Evolutionary conservation across 345 rosid genomes (phyloP).

Genomic region (Citrus hindsii): DNA sequence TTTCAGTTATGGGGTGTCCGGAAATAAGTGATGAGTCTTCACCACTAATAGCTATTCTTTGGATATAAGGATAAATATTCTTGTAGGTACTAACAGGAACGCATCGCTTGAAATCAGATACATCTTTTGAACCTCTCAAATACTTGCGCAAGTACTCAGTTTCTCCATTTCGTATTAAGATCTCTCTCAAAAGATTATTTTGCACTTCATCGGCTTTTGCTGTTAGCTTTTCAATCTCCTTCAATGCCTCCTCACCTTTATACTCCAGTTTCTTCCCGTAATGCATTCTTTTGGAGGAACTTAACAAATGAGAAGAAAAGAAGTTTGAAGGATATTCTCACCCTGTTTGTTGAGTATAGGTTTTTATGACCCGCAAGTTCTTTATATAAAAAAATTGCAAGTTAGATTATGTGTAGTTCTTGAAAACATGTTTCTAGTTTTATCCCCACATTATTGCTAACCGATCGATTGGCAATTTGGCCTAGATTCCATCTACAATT

Average conservation of each 20-base stretch:
- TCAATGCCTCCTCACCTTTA: slow-evolving; percentile 51
- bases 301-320: neutral
- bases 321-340: too few relatives aligned
- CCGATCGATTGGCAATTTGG: slow-evolving; percentile 12
- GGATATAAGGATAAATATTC: slow-evolving; percentile 52
- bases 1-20: slow-evolving; percentile 51
- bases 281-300: slow-evolving; percentile 31
- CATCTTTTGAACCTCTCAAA: slow-evolving; percentile 38
- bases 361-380: too few relatives aligned
- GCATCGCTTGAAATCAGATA: slow-evolving; percentile 34
- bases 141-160: slow-evolving; percentile 54
- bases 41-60: slow-evolving; percentile 50
- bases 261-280: slow-evolving; percentile 49
- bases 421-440: neutral
- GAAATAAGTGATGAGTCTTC: slow-evolving; percentile 55
- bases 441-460: slow-evolving; percentile 14
- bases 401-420: neutral
- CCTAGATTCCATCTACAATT: slow-evolving; percentile 22
- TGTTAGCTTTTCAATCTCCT: slow-evolving; percentile 55
- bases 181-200: slow-evolving; percentile 40
- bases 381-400: too few relatives aligned
- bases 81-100: slow-evolving; percentile 56
- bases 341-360: too few relatives aligned
- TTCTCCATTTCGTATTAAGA: slow-evolving; percentile 37
- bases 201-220: slow-evolving; percentile 46